Base-by-base conservation (phyloP, 208 protist genomes). In the Trypanosoma platydactyli region DNA sequence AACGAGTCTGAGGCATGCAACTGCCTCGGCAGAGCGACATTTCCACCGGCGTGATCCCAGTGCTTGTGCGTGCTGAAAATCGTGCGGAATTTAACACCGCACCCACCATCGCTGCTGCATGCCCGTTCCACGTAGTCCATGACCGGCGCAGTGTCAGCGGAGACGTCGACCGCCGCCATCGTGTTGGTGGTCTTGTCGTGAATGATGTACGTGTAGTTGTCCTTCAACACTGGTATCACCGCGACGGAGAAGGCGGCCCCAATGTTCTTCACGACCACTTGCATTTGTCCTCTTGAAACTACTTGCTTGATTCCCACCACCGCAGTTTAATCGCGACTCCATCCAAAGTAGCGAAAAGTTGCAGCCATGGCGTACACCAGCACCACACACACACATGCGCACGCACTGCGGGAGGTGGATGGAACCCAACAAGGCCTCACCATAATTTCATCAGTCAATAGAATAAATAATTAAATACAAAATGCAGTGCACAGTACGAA, bases 11-110 rank as follows among this genome's bases (percentile, higher is more conserved):
- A 24, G 27, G 70, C 38, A n/a, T 69, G 33, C 15, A 94, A 22
- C 33, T 33, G 3, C 20, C 57, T 64, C 42, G 56, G 64, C 4
- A 97, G 68, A 52, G 71, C 58, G 9, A 70, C 45, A 70, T 98
- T 98, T 27, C 94, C 96, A 38, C 92, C 92, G 2, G 83, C 29
- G 76, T 98, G 94, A 64, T 98, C 96, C 76, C 67, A 84, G 84
- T 98, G 96, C 76, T 98, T 96, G 82, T 98, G 96, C 7, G 96
- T 98, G 51, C 81, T 94, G 35, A 98, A 70, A 30, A 94, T 85
- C 18, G 89, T 83, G 24, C 60, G 24, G 56, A 95, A 68, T 9
- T 80, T 71, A 16, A 49, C 35, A 29, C 58, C 60, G 30, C 44
- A 9, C 30, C 27, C 52, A 42, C 16, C 13, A 22, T 59, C 12